Evolutionary conservation across 2,329 filamentous ascomycete species (phyloP).

Genomic region (Curvularia sp.): DNA sequence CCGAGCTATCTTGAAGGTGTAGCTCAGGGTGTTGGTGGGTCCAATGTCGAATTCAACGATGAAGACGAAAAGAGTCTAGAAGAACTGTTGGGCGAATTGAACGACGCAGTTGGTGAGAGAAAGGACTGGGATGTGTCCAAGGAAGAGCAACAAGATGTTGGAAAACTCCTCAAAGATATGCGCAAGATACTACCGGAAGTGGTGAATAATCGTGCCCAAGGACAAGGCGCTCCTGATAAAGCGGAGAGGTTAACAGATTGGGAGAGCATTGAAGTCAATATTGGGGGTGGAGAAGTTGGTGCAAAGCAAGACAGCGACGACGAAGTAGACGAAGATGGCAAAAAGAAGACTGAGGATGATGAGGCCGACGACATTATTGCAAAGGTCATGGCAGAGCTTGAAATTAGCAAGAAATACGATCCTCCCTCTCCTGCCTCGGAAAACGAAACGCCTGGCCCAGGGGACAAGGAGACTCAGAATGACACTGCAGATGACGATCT

Average conservation of each 20-base stretch:
- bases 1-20: constrained; percentile 44
- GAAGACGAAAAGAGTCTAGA: constrained; percentile 57
- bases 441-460: constrained; percentile 20
- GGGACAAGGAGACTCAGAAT: constrained; percentile 10
- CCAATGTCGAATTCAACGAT: constrained; percentile 38
- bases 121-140: constrained; percentile 52
- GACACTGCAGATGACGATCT: constrained; percentile 25
- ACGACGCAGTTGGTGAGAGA: constrained; percentile 32
- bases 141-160: constrained; percentile 52
- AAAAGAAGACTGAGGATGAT: constrained; percentile 43
- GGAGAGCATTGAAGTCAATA: constrained; percentile 43
- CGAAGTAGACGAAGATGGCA: constrained; percentile 19
- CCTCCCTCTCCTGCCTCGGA: constrained; percentile 32
- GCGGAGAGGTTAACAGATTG: constrained; percentile 37
- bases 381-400: constrained; percentile 55
- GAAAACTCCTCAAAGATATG: constrained; percentile 52
- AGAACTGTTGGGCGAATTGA: constrained; percentile 54
- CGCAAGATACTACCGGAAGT: constrained; percentile 49
- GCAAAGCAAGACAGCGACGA: constrained; percentile 30
- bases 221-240: constrained; percentile 3
- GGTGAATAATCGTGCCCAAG: constrained; percentile 23
- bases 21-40: constrained; percentile 38
- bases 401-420: constrained; percentile 52
- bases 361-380: constrained; percentile 58
- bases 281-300: constrained; percentile 34